These are phyloP conservation scores for Melianthus villosus DNA, from an alignment of 441 rosid species.

Conservation along the genomic window DNA sequence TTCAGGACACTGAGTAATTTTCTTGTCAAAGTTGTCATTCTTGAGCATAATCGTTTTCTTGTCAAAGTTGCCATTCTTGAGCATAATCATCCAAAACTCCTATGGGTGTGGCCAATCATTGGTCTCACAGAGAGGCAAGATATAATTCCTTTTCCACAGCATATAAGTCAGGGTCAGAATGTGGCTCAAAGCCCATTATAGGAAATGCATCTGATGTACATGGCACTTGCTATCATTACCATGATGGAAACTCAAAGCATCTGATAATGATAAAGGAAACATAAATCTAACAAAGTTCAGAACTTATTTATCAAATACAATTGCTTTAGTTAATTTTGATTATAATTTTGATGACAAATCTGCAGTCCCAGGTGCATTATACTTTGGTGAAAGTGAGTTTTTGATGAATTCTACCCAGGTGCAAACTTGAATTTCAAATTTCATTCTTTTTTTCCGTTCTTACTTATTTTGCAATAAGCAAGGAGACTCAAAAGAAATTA, in stretches of 20 bases:
- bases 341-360: no score
- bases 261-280: slow-evolving; percentile 14
- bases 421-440: neutral
- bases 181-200: slow-evolving; percentile 15
- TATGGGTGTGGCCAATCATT: slow-evolving; percentile 25
- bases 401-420: no score
- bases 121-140: slow-evolving; percentile 37
- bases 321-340: neutral
- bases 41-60: slow-evolving; percentile 53
- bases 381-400: no score
- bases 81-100: slow-evolving; percentile 62
- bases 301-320: neutral
- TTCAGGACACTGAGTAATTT: slow-evolving; percentile 47
- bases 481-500: neutral
- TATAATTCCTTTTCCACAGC: slow-evolving; percentile 45
- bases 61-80: slow-evolving; percentile 61
- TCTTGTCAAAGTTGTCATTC: slow-evolving; percentile 59
- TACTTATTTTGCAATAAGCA: no score
- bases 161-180: slow-evolving; percentile 32
- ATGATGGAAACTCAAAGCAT: slow-evolving; percentile 6
- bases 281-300: slow-evolving; percentile 7
- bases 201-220: slow-evolving; percentile 36
- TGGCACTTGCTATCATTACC: slow-evolving; percentile 21
- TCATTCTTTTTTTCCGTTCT: neutral
- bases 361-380: no score